Evolutionary conservation across 768 basidiomycete species (phyloP).

Genomic region (Suillus paluster): DNA sequence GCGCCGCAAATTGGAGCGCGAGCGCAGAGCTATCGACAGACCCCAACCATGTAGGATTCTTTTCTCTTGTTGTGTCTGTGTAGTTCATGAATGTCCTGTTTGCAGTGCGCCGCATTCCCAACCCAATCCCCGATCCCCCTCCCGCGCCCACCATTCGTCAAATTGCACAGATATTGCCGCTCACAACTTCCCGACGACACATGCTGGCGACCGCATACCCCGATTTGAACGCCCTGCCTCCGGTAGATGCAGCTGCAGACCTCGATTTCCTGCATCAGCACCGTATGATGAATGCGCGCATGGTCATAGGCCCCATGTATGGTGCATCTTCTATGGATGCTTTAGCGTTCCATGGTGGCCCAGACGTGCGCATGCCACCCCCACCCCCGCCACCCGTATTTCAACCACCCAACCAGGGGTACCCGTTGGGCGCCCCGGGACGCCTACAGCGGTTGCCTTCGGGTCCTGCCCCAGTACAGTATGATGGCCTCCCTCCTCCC

Average conservation of each 20-base stretch:
- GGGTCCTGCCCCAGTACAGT: conserved; percentile 5
- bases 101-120: conserved; percentile 66
- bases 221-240: conserved; percentile 44
- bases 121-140: conserved; percentile 52
- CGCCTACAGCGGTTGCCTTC: conserved; percentile 3
- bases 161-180: conserved; percentile 63
- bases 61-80: conserved; percentile 2
- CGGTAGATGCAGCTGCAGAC: conserved; percentile 54
- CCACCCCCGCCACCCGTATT: conserved; percentile 8
- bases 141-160: conserved; percentile 68
- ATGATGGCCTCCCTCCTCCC: conserved; percentile 1
- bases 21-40: conserved; percentile 78
- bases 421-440: conserved; percentile 6
- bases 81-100: conserved; percentile 1
- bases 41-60: conserved; percentile 66
- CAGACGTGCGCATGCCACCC: conserved; percentile 9
- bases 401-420: conserved; percentile 6
- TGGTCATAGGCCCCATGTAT: conserved; percentile 8
- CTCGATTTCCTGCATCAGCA: conserved; percentile 59
- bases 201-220: conserved; percentile 35
- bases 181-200: conserved; percentile 27
- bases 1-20: conserved; percentile 81
- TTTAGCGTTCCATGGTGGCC: conserved; percentile 28
- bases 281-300: conserved; percentile 17
- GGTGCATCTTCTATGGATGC: conserved; percentile 3